Percentiles rank a stretch among this genome's conserved stretches.
Evolutionary conservation across 2,329 filamentous ascomycete species (phyloP).

Genomic region (Ceratocystis diversiconidia): DNA sequence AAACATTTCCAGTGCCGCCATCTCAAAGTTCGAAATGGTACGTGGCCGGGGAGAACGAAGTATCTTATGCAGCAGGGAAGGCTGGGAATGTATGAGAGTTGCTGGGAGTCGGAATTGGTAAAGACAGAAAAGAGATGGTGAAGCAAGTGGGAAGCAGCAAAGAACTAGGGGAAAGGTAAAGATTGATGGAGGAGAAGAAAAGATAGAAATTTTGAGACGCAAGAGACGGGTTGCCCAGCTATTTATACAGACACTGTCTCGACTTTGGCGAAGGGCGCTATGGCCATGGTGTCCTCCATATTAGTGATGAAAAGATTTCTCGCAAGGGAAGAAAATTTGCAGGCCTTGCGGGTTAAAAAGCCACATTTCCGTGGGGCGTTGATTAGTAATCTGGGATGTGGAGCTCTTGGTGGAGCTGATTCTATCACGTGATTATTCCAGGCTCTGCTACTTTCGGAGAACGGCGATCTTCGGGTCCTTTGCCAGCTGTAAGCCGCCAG

Average conservation of each 20-base stretch:
- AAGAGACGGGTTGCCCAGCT: constrained; percentile 18
- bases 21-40: constrained; percentile 18
- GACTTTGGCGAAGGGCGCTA: background rate
- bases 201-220: constrained; percentile 10
- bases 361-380: background rate
- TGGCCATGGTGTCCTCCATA: constrained; percentile 9
- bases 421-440: background rate
- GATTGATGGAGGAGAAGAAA: background rate
- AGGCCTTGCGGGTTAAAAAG: constrained; percentile 1
- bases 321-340: constrained; percentile 1
- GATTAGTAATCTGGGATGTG: too few species aligned
- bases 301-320: background rate
- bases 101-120: constrained; percentile 15
- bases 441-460: background rate
- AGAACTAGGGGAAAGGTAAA: background rate
- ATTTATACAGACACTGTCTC: constrained; percentile 19
- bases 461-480: too few species aligned
- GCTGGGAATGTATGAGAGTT: constrained; percentile 7
- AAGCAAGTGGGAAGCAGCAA: constrained; percentile 19
- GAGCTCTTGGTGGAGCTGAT: too few species aligned
- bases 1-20: constrained; percentile 24
- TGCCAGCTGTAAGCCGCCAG: background rate
- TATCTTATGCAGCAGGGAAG: background rate
- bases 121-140: constrained; percentile 17
- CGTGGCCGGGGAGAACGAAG: background rate